Evolutionary conservation across 1,284 basidiomycete genomes (phyloP), one percentile per base, ranked within the genome.

Genomic region (Takashimella koratensis): DNA sequence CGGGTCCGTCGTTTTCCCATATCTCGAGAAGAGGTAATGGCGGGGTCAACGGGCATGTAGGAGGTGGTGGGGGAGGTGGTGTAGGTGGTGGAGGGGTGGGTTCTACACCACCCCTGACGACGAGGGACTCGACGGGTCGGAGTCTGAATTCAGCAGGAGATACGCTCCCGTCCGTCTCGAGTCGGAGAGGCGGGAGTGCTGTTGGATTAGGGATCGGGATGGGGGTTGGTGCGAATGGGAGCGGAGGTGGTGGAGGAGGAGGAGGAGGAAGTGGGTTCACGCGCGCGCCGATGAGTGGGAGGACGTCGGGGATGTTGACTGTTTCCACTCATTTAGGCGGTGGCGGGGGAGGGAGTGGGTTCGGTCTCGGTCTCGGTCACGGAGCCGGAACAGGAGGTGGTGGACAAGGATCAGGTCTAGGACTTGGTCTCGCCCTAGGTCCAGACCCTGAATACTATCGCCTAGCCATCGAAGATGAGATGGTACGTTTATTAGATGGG

Each of bases 401-500:
- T 22, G 42, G 10, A 43, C n/a, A n/a, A n/a, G n/a, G n/a, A n/a
- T 43, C 20, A 21, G 10, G 12, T 8, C 19, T 43, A 8, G 42
- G 42, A n/a, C 10, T 13, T 16, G 43, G 43, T 24, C 30, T 36
- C 10, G 16, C 30, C 30, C 10, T 36, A 8, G 30, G 10, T 36
- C 45, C 47, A 12, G 24, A 39, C 42, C 30, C 41, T 40, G 30
- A 47, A 23, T 27, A 16, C 21, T 16, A 8, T 16, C 8, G 30
- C 8, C 16, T 36, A 16, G 30, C 30, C 10, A 58, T 68, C 44
- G 66, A 68, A 46, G 66, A 69, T 40, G 85, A 85, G 23, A 66
- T 96, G 39, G 66, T 83, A 21, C 64, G 79, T 4, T 74, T 88
- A 53, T 78, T 96, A 11, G 87, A 96, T 66, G 93, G 92, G 3